Percentiles rank a stretch among this genome's conserved stretches.
Evolutionary conservation across 2,329 filamentous ascomycete genomes (phyloP).

Genomic region (Apiospora saccharicola): DNA sequence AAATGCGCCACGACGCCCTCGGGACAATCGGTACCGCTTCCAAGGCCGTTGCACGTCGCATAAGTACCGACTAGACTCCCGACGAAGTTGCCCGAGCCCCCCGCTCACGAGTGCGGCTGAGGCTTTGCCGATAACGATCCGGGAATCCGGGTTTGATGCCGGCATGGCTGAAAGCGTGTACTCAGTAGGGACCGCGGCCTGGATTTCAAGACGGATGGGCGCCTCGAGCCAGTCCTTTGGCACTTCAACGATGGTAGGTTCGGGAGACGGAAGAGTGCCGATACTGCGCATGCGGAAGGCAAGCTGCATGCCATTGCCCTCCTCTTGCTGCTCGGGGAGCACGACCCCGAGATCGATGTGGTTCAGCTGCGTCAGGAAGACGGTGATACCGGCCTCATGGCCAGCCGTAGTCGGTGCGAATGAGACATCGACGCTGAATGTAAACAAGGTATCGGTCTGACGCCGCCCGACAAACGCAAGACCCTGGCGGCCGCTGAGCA

Average conservation of each 20-base stretch:
- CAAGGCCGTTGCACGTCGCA: slow-evolving; percentile 46
- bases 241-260: slow-evolving; percentile 33
- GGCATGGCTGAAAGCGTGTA: slow-evolving; percentile 41
- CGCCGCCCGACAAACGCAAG: slow-evolving; percentile 38
- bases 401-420: slow-evolving; percentile 32
- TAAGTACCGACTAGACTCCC: slow-evolving; percentile 45
- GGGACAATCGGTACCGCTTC: slow-evolving; percentile 36
- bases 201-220: slow-evolving; percentile 41
- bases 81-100: slow-evolving; percentile 42
- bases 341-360: slow-evolving; percentile 39
- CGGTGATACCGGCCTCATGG: slow-evolving; percentile 39
- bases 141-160: slow-evolving; percentile 29
- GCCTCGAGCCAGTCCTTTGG: slow-evolving; percentile 35
- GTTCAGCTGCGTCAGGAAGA: slow-evolving; percentile 39
- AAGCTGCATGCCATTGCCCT: slow-evolving; percentile 28
- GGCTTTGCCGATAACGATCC: slow-evolving; percentile 37
- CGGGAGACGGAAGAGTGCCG: slow-evolving; percentile 32
- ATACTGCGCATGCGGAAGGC: slow-evolving; percentile 39
- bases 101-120: slow-evolving; percentile 43
- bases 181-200: slow-evolving; percentile 39
- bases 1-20: slow-evolving; percentile 41
- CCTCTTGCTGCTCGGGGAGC: slow-evolving; percentile 22
- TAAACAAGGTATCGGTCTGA: slow-evolving; percentile 39
- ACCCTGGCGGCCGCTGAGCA: slow-evolving; percentile 31
- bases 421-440: slow-evolving; percentile 36